Base-by-base conservation (phyloP, 2,329 filamentous ascomycete species). In the Curvularia sp. region DNA sequence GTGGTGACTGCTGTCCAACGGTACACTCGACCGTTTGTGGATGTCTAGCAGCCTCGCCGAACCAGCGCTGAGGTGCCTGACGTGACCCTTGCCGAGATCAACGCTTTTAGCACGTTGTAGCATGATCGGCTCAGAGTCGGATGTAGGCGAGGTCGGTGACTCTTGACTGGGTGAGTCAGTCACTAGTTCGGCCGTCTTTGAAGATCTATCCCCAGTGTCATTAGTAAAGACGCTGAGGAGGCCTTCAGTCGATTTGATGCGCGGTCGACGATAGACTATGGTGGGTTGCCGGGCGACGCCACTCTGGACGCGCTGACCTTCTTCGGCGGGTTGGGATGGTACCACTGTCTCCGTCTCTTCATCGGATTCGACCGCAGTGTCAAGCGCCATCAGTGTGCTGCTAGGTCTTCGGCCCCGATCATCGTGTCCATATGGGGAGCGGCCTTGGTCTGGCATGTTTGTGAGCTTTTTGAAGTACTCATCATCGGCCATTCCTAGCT, bases 41-140 rank as follows among this genome's bases (percentile, higher is more conserved):
- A 93, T 82, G 49, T 93, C 88, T 49, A 95, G 79, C 51, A 94
- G 77, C 76, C 87, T 90, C 10, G 90, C 90, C 70, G 89, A 93
- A 49, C 91, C 91, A 44, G 90, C 89, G 70, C 90, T 93, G 69
- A 93, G 88, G 63, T 89, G 89, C 53, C 89, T 84, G 20, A 82
- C 85, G 67, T 93, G 90, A 9, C 84, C 82, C 68, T 83, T 86
- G 57, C 86, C 85, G 49, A 90, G 81, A 60, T 89, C 86, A 57
- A 94, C 81, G 75, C 89, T 94, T 51, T 83, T 88, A 28, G 92
- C 91, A 66, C 89, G 87, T 67, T 88, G 85, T 28, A 88, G 53
- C 30, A 64, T 55, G 22, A 65, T 59, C 18, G 73, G 64, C 65
- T 76, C 66, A 43, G 62, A 62, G n/a, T 76, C 67, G 38, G 68